Base-by-base conservation (phyloP, 148 eudicot species). In the Arctostaphylos glauca region DNA sequence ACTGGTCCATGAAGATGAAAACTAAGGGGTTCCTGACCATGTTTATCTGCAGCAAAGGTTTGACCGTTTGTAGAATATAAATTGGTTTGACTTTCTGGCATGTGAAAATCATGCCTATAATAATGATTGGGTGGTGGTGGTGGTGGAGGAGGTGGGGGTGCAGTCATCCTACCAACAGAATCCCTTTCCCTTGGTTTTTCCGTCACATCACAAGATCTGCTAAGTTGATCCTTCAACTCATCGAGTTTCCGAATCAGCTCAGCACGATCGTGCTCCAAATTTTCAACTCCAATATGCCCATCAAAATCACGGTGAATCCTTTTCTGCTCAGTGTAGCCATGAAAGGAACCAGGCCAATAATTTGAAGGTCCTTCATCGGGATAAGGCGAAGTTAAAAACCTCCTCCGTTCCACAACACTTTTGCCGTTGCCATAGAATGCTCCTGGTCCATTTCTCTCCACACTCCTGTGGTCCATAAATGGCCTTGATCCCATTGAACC, bases 181-280 rank as follows among this genome's bases (percentile, higher is more conserved):
- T n/a, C 55, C 62, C 82, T 84, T 44, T 72, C 88, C 78, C 78
- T 76, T 44, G 86, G 86, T 70, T 86, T 81, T 38, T 83, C 89
- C 16, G 79, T 75, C 53, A 82, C 78, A 73, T 87, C 87, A 64
- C 91, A 86, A 9, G 88, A 87, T 50, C 89, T 83, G n/a, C 75
- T 87, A 53, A 90, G 88, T 79, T 93, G 94, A 48, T 90, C 89
- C 84, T 87, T 86, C 81, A 94, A 88, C 75, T 91, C 93, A 75
- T 87, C 87, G 58, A 91, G 91, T 76, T 91, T 91, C 62, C 85
- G 86, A 80, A 92, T 86, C 80, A 91, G 93, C 89, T 89, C 93
- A 62, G 86, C 89, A 84, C 91, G 91, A 72, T 89, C 89, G 79
- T 86, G 79, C 81, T 90, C 91, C 81, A 89, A 76, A 59, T 88